Base-by-base conservation (phyloP, 2,329 filamentous ascomycete genomes). In the Chaetomiaceae sp. region DNA sequence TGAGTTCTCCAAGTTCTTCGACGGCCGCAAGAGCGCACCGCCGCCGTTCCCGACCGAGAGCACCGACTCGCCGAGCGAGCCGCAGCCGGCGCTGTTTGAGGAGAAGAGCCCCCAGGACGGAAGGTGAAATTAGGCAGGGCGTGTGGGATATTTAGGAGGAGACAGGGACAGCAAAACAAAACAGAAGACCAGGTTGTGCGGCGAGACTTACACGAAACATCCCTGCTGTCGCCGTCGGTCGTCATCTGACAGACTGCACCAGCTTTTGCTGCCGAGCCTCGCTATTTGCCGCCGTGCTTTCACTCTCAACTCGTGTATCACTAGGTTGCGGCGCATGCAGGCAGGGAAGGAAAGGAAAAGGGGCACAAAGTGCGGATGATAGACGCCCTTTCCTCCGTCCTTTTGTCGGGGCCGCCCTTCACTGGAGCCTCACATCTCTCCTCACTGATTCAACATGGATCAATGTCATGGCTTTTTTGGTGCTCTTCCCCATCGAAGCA, bases 1-100 rank as follows among this genome's bases (percentile, higher is more conserved):
- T 59, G 90, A 97, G 61, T 97, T 98, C 68, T 75, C 84, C 60
- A 96, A 96, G 74, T 98, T 95, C 73, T 98, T 98, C 66, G 78
- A 83, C 57, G 78, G 76, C 49, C 72, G 69, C 39, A 42, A 64
- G 63, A 18, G 63, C 58, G 72, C 79, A 14, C 79, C 83, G 45
- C 74, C 79, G 26, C 77, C 77, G 32, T 72, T 75, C 50, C 72
- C 72, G 18, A 61, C 65, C 33, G 69, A 71, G 62, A 63, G 67
- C 56, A 68, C 72, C 19, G 70, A 73, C 50, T 62, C 60, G 17
- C 62, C 63, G 3, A 53, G 55, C 9, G 53, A 54, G 22, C 45
- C 56, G n/a, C 34, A 53, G 46, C 52, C 57, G 20, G 47, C 52
- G 27, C 30, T 54, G 24, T 56, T 55, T 43, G 45, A 56, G 42